Base-by-base conservation (phyloP, 352 stramenopile species). In the Pythium sp. region DNA sequence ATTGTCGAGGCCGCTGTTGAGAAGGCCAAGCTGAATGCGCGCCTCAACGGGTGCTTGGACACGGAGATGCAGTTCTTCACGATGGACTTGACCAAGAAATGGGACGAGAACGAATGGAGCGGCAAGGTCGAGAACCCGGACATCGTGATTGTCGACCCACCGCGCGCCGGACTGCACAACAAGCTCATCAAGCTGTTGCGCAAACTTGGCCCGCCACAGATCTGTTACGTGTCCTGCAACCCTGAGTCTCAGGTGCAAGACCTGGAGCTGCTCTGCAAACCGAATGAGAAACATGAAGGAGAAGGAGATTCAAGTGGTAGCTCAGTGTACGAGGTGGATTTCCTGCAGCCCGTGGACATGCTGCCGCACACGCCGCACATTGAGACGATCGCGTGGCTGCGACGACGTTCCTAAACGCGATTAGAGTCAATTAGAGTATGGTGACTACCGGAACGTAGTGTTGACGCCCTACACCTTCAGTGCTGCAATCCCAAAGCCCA, bases 181-280 rank as follows among this genome's bases (percentile, higher is more conserved):
- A 90, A 90, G 46, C 82, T 94, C 2, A 75, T 91, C 54, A 71
- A 78, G 38, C 76, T 89, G 38, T 71, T 94, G 8, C 75, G 72
- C 15, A 75, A 72, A 0, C 68, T 94, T 7, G 72, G 67, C 0
- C 79, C 82, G 5, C 38, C 57, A 2, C 69, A 81, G 32, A 86
- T 94, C 56, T 87, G 85, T 69, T 94, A 94, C 65, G 83, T 94
- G 20, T 94, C 86, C 49, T 94, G 86, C 69, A 94, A 94, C 55
- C 81, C 80, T 0, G 65, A 82, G 32, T 90, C 80, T 0, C 86
- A 94, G 70, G 84, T 78, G 14, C 62, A 67, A 0, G 86, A 92
- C 56, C 70, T 94, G 3, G 76, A 85, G 64, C 58, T 78, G 14
- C 68, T 93, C 0, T 83, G 79, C 15, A 41, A 47, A 1, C 60